Conservation (phyloP, 176 grass and related monocot species). For the Calamus simplicifolius region DNA sequence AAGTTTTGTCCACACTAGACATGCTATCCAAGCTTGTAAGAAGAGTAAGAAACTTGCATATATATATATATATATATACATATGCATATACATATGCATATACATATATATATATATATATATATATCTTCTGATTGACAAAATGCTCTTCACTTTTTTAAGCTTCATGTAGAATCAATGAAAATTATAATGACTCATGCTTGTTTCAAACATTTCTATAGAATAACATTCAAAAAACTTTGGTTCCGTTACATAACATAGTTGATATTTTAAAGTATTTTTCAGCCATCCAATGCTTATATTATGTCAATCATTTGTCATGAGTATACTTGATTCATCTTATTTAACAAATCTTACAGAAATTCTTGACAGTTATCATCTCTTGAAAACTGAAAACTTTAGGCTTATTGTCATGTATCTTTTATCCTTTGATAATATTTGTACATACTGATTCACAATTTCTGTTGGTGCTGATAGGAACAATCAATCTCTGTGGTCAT, state of each 20-base stretch:
- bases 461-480: slow-evolving; percentile 45
- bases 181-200: background rate
- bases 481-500: slow-evolving; percentile 81
- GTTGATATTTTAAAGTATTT: too few species aligned
- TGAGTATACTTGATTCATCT: too few species aligned
- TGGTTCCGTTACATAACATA: too few species aligned
- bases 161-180: background rate
- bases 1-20: slow-evolving; percentile 62
- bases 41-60: slow-evolving; percentile 55
- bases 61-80: slow-evolving; percentile 3
- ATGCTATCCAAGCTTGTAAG: slow-evolving; percentile 82
- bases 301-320: too few species aligned
- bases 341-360: background rate
- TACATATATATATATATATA: too few species aligned
- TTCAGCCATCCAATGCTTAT: too few species aligned
- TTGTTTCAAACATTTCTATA: too few species aligned
- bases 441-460: background rate
- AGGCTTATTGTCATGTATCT: background rate
- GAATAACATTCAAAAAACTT: too few species aligned
- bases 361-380: slow-evolving; percentile 3
- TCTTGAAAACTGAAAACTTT: too few species aligned
- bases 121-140: background rate
- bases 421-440: slow-evolving; percentile 5
- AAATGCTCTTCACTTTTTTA: slow-evolving; percentile 7
- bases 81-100: too few species aligned